phyloP scores from a whole-genome alignment of 352 stramenopile species.

The Blastocystis sp. region DNA sequence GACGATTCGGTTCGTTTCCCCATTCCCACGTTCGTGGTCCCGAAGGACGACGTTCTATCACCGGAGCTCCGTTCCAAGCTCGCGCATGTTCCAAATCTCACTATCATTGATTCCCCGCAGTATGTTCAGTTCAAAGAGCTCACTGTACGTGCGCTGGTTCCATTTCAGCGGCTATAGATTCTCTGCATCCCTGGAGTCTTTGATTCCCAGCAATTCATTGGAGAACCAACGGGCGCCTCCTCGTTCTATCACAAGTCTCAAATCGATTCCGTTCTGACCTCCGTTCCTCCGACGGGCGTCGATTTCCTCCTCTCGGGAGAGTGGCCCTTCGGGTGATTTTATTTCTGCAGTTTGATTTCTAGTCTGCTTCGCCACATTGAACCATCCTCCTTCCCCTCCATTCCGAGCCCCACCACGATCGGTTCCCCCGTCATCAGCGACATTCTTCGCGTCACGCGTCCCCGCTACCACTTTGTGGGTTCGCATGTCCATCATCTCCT shows the following conservation, averaged over 20 bases:
- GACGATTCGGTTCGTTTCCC: not conserved
- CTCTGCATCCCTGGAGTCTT: constrained; percentile 28
- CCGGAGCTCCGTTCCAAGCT: not conserved
- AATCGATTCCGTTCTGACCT: not conserved
- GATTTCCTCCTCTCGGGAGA: constrained; percentile 43
- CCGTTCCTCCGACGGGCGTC: not conserved
- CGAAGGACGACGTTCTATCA: constrained; percentile 31
- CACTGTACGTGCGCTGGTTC: not conserved
- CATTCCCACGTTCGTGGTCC: constrained; percentile 18
- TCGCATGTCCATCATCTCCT: not conserved
- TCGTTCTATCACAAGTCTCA: constrained; percentile 44
- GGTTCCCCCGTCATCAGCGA: constrained; percentile 14
- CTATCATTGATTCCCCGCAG: not conserved
- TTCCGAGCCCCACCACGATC: not conserved
- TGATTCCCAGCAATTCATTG: not conserved
- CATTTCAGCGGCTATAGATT: not conserved
- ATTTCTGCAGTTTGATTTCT: not conserved
- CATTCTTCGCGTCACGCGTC: not conserved
- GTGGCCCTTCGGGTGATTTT: not conserved
- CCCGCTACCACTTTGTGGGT: constrained; percentile 54
- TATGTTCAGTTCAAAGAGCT: not conserved
- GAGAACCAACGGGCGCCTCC: not conserved
- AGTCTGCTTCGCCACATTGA: constrained; percentile 27
- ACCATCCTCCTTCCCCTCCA: not conserved
- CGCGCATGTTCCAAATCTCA: not conserved